A percentile compares a stretch with the other conserved stretches of the same genome.
Evolutionary conservation across 2,329 filamentous ascomycete genomes (phyloP).

Genomic region (Aureobasidium melanogenum): DNA sequence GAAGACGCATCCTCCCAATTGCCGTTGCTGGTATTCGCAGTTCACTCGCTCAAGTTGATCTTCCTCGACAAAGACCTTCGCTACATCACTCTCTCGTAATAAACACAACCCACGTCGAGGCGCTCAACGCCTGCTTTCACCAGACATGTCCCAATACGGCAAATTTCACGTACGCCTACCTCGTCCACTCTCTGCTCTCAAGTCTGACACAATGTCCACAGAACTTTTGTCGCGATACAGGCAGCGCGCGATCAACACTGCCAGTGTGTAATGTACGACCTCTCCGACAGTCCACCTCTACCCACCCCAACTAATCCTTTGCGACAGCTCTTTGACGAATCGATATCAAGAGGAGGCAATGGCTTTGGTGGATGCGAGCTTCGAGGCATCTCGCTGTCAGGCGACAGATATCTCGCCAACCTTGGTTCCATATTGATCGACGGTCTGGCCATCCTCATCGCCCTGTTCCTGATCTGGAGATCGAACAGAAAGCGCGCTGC

Average conservation of each 20-base stretch:
- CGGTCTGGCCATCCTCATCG: constrained; percentile 62
- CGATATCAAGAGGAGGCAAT: constrained; percentile 50
- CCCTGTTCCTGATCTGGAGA: constrained; percentile 61
- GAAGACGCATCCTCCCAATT: no score
- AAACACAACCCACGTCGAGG: neutral
- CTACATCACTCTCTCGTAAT: neutral
- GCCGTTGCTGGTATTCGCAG: no score
- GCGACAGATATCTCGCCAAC: constrained; percentile 63
- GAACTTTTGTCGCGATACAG: constrained; percentile 43
- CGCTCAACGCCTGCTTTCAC: neutral
- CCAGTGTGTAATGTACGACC: constrained; percentile 40
- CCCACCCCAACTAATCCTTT: constrained; percentile 20
- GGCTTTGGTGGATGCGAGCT: constrained; percentile 65
- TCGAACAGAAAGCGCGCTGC: constrained; percentile 89
- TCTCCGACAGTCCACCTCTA: neutral
- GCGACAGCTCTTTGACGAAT: constrained; percentile 54
- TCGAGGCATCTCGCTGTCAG: constrained; percentile 62
- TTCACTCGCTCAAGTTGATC: neutral
- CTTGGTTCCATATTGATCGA: constrained; percentile 83
- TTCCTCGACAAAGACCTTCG: neutral
- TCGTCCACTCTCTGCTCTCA: neutral
- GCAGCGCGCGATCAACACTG: constrained; percentile 27
- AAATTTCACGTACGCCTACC: constrained; percentile 22
- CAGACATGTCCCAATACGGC: constrained; percentile 24
- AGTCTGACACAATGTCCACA: constrained; percentile 28